Conservation (phyloP, 2,329 filamentous ascomycete genomes). For the Botrytis paeoniae region DNA sequence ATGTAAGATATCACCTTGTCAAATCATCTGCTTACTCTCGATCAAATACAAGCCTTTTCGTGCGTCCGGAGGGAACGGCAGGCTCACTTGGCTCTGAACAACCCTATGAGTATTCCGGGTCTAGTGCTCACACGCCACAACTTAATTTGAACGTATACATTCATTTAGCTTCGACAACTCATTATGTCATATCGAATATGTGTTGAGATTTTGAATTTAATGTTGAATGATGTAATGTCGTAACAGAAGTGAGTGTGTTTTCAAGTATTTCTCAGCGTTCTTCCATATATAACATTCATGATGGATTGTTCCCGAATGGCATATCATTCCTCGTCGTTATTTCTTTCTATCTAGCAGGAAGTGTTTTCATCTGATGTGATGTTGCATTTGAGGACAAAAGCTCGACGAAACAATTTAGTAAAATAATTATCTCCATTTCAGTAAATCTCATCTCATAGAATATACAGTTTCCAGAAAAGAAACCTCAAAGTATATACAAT, state of each 20-base stretch:
- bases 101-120: background rate
- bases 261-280: background rate
- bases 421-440: background rate
- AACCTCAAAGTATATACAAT: background rate
- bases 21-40: background rate
- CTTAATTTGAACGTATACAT: background rate
- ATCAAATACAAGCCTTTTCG: background rate
- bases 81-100: background rate
- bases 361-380: background rate
- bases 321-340: background rate
- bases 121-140: background rate
- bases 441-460: background rate
- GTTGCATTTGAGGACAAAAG: background rate
- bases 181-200: background rate
- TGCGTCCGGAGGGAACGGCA: background rate
- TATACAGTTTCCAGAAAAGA: background rate
- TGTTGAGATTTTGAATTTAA: background rate
- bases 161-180: background rate
- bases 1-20: background rate
- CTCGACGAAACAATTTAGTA: background rate
- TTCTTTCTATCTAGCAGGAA: background rate
- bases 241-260: background rate
- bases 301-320: background rate
- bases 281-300: background rate
- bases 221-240: background rate